phyloP scores from a whole-genome alignment of 2,329 filamentous ascomycete genomes.

The Tolypocladium paradoxum region DNA sequence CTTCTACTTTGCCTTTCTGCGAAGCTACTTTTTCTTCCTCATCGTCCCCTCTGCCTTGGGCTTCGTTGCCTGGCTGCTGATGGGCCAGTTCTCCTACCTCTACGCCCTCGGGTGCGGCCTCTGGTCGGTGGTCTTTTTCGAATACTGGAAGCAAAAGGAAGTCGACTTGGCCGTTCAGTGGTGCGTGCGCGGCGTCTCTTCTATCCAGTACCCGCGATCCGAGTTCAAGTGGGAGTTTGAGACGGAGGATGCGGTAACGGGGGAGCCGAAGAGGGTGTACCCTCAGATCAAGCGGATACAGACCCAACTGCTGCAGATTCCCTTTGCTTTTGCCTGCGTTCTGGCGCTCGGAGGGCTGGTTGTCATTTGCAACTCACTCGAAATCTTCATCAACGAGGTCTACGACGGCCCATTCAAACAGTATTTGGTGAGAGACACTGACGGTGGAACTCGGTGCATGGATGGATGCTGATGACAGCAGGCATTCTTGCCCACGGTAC shows the following conservation, averaged over 20 bases:
- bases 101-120: constrained; percentile 70
- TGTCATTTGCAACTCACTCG: constrained; percentile 76
- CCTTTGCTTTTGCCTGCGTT: constrained; percentile 69
- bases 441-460: not conserved
- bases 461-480: constrained; percentile 22
- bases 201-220: constrained; percentile 64
- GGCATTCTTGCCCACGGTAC: constrained; percentile 79
- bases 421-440: constrained; percentile 48
- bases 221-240: constrained; percentile 74
- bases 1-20: constrained; percentile 91
- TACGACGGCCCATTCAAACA: constrained; percentile 83
- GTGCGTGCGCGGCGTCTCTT: constrained; percentile 77
- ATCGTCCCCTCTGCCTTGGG: constrained; percentile 74
- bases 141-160: constrained; percentile 95
- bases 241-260: constrained; percentile 68
- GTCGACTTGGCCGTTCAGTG: constrained; percentile 76
- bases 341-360: constrained; percentile 71
- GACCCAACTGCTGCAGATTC: constrained; percentile 70
- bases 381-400: constrained; percentile 91
- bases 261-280: constrained; percentile 67
- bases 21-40: constrained; percentile 80
- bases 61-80: constrained; percentile 64
- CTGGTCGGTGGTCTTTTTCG: constrained; percentile 86
- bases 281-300: constrained; percentile 63
- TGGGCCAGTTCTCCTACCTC: constrained; percentile 72